phyloP scores from a whole-genome alignment of 352 stramenopile species.

The Phytophthora quininea region DNA sequence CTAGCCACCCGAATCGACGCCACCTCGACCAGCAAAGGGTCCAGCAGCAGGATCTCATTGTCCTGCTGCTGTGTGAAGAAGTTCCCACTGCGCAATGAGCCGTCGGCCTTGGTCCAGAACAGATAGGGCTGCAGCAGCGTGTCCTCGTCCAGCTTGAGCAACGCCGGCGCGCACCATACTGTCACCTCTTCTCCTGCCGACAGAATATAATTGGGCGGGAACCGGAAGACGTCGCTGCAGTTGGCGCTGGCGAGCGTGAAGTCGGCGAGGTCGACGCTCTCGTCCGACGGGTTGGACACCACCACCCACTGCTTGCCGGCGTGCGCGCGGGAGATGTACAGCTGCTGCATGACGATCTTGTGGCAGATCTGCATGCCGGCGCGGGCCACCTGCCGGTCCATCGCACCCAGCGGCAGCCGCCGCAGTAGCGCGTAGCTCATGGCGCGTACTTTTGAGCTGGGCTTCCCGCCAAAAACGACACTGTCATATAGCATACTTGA shows the following conservation, averaged over 20 bases:
- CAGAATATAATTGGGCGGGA: slow-evolving; percentile 73
- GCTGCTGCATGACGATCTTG: slow-evolving; percentile 84
- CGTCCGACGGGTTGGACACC: slow-evolving; percentile 79
- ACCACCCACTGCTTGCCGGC: slow-evolving; percentile 82
- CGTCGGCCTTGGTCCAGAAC: slow-evolving; percentile 75
- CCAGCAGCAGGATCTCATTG: slow-evolving; percentile 79
- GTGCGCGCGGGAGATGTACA: slow-evolving; percentile 84
- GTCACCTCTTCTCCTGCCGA: slow-evolving; percentile 81
- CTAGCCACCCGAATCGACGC: slow-evolving; percentile 73
- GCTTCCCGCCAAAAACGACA: slow-evolving; percentile 32
- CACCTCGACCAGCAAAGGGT: slow-evolving; percentile 81
- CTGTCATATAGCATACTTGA: background rate
- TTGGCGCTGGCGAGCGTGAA: slow-evolving; percentile 60
- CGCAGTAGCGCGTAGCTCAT: slow-evolving; percentile 74
- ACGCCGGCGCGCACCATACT: slow-evolving; percentile 73
- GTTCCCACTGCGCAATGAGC: slow-evolving; percentile 56
- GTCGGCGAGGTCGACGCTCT: slow-evolving; percentile 72
- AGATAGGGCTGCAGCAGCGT: slow-evolving; percentile 82
- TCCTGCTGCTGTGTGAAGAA: slow-evolving; percentile 56
- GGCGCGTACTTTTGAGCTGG: slow-evolving; percentile 18
- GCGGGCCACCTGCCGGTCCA: slow-evolving; percentile 76
- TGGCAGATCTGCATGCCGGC: slow-evolving; percentile 86
- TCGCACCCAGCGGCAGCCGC: slow-evolving; percentile 57
- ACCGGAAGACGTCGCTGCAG: slow-evolving; percentile 59
- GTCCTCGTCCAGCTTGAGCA: slow-evolving; percentile 72